Conservation (phyloP, 345 rosid species). For the Diplotaxis tenuifolia region DNA sequence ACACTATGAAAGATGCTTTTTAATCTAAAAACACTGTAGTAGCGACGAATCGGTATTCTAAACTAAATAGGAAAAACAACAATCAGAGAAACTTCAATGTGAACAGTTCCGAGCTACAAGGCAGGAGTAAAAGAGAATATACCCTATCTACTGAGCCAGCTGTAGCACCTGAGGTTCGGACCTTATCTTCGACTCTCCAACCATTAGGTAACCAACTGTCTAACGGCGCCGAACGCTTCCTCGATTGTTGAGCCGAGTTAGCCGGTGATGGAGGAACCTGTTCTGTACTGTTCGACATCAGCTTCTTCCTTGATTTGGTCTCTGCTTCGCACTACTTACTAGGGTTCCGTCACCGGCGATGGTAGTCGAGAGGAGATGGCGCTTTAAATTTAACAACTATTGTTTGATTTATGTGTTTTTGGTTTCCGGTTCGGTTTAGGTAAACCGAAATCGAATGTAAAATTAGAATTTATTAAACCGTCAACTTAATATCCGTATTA, state of each 20-base stretch:
- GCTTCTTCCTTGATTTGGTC: constrained; percentile 1
- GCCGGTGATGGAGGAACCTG: constrained; percentile 1
- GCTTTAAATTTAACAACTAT: not conserved
- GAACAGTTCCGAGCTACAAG: not conserved
- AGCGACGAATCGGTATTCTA: constrained; percentile 6
- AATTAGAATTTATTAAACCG: not conserved
- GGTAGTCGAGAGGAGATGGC: not conserved
- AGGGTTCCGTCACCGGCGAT: constrained; percentile 25
- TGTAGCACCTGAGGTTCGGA: constrained; percentile 66
- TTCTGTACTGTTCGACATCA: constrained; percentile 26
- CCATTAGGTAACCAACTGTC: constrained; percentile 63
- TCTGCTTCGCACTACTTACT: not conserved
- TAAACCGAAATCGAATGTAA: not conserved
- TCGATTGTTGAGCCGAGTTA: constrained; percentile 15
- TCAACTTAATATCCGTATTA: not conserved
- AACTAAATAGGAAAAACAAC: too few species aligned
- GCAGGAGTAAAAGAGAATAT: not conserved
- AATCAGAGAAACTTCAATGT: not conserved
- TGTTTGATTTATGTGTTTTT: not conserved
- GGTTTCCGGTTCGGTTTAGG: not conserved
- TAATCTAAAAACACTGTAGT: not conserved
- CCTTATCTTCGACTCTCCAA: constrained; percentile 75
- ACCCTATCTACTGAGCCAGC: constrained; percentile 84
- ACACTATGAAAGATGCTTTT: not conserved
- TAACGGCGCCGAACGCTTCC: constrained; percentile 24